These are phyloP conservation scores for Jasminum sambac DNA, from an alignment of 257 asterid species.

Conservation along the genomic window DNA sequence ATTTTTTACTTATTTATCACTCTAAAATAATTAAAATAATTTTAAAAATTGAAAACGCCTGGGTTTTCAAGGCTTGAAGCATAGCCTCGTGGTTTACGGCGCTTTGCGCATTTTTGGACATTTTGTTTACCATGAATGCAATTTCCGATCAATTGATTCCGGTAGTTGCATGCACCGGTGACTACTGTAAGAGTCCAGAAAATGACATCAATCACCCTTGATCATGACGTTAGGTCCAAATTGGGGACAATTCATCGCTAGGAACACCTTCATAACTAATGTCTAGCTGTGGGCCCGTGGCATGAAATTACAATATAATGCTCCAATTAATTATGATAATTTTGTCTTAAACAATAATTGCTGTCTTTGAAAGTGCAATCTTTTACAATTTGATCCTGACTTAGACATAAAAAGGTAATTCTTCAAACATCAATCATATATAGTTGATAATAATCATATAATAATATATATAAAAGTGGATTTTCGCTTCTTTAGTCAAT, in stretches of 20 bases:
- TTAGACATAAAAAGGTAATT: background rate
- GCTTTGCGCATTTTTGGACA: too few relatives aligned
- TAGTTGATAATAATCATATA: background rate
- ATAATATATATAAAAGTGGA: too few relatives aligned
- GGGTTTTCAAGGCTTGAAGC: too few relatives aligned
- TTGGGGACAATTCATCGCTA: conserved; percentile 20
- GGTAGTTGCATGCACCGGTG: background rate
- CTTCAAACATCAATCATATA: background rate
- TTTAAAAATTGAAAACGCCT: too few relatives aligned
- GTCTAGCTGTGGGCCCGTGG: background rate
- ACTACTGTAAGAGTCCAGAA: background rate
- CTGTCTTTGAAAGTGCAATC: conserved; percentile 12
- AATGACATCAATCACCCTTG: conserved; percentile 36
- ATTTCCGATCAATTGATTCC: background rate
- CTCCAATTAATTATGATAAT: background rate
- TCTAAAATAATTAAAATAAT: too few relatives aligned
- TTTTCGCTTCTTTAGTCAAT: too few relatives aligned
- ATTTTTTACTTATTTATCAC: too few relatives aligned
- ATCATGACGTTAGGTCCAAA: conserved; percentile 41
- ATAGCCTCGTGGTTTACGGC: too few relatives aligned
- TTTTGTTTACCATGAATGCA: background rate
- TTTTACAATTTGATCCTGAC: background rate
- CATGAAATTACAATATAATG: background rate
- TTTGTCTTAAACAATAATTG: background rate
- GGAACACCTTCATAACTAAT: conserved; percentile 23